A percentile compares a stretch with the other conserved stretches of the same genome.
Conservation (phyloP, 371 early-diverging fungal species). For the Blakeslea trispora region DNA sequence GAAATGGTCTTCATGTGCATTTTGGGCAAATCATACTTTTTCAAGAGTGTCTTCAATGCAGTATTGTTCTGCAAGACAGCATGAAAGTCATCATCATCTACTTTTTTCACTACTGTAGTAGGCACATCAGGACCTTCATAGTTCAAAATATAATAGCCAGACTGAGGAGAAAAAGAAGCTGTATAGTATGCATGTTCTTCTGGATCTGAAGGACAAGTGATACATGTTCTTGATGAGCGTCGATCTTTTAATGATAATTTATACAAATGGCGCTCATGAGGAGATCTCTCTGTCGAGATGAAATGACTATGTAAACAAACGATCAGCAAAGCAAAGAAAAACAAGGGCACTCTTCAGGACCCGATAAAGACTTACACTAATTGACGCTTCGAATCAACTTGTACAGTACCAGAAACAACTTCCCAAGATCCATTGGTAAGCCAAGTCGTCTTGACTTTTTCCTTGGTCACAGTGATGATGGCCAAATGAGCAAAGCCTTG, state of each 20-base stretch:
- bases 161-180: conserved; percentile 75
- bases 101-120: conserved; percentile 69
- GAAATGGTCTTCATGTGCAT: conserved; percentile 55
- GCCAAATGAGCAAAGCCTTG: conserved; percentile 86
- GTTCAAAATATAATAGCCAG: conserved; percentile 70
- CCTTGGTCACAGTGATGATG: conserved; percentile 50
- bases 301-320: conserved; percentile 47
- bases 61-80: conserved; percentile 61
- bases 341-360: not conserved
- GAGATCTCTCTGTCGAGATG: conserved; percentile 74
- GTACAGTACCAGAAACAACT: conserved; percentile 64
- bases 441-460: conserved; percentile 59
- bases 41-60: conserved; percentile 40
- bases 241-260: conserved; percentile 30
- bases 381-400: conserved; percentile 61
- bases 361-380: conserved; percentile 53
- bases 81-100: conserved; percentile 51
- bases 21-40: conserved; percentile 60
- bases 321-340: not conserved
- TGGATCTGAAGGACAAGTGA: conserved; percentile 41
- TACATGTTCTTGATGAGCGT: conserved; percentile 33
- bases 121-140: conserved; percentile 92
- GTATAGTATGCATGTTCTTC: conserved; percentile 69
- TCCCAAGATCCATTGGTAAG: conserved; percentile 89
- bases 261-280: conserved; percentile 81